A percentile compares a stretch with the other conserved stretches of the same genome.
These are phyloP conservation scores for Ampelocalamus luodianensis DNA, from an alignment of 176 grass and related monocot genomes.

Conservation along the genomic window DNA sequence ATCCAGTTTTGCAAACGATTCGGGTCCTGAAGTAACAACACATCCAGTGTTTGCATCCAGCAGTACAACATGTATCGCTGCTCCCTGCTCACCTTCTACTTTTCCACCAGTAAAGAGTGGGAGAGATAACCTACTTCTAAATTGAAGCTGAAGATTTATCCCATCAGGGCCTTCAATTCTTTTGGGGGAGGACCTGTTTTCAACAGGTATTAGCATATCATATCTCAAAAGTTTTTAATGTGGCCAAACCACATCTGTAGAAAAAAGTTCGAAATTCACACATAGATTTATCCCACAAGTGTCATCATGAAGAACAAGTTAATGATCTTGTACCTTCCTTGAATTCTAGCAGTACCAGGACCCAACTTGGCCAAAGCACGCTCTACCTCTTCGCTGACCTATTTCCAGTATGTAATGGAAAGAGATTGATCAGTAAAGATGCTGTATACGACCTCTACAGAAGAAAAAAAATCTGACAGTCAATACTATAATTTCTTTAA, in stretches of 20 bases:
- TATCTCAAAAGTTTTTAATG: slow-evolving; percentile 23
- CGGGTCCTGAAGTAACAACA: slow-evolving; percentile 69
- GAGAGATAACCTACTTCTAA: slow-evolving; percentile 68
- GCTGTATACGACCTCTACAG: neutral
- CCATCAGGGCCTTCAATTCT: slow-evolving; percentile 87
- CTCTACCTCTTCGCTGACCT: slow-evolving; percentile 99
- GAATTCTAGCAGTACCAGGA: slow-evolving; percentile 76
- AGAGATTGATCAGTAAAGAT: slow-evolving; percentile 30
- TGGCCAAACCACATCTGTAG: neutral
- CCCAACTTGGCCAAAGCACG: slow-evolving; percentile 95
- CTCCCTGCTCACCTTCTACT: slow-evolving; percentile 95
- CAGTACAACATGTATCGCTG: slow-evolving; percentile 83
- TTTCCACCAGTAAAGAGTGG: slow-evolving; percentile 92
- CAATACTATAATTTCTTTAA: slow-evolving; percentile 25
- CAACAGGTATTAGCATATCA: slow-evolving; percentile 33
- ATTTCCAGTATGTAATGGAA: slow-evolving; percentile 39
- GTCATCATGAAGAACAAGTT: slow-evolving; percentile 22
- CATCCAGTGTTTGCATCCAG: slow-evolving; percentile 65
- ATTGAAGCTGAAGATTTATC: slow-evolving; percentile 82
- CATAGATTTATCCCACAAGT: neutral
- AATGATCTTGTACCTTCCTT: slow-evolving; percentile 74
- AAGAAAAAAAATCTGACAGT: neutral
- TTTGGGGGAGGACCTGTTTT: slow-evolving; percentile 79
- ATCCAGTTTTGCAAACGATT: slow-evolving; percentile 86
- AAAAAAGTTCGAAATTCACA: slow-evolving; percentile 28